Evolutionary conservation across 768 basidiomycete genomes (phyloP), one percentile per base, ranked within the genome.

Genomic region (Pisolithus sp.): DNA sequence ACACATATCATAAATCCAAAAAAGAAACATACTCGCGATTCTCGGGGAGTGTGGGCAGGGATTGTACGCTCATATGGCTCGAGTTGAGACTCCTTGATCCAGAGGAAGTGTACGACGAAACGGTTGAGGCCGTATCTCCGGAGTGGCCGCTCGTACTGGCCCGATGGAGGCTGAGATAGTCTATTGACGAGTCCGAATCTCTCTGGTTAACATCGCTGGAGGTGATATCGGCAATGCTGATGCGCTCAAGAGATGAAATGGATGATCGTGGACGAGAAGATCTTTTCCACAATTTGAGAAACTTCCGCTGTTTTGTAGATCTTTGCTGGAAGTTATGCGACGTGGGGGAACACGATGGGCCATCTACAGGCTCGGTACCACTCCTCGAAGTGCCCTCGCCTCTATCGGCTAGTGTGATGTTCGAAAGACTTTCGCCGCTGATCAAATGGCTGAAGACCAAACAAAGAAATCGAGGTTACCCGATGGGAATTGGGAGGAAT

Each of bases 1-100:
- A 7, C 5, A n/a, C 5, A 31, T 48, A 38, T 50, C 49, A 50
- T 20, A 65, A 26, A 2, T 65, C 64, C 48, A 65, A 46, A 30
- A 65, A 65, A 15, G 64, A 65, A 13, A 65, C 53, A 49, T 58
- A 64, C 34, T 65, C 60, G 40, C 7, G 43, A 20, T 53, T 51
- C 42, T 66, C 58, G 12, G 44, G 40, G n/a, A 57, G 43, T 13
- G 49, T 43, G 2, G 56, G 40, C 18, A 47, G 5, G 10, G 53
- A 34, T n/a, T 34, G 46, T 34, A 17, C 24, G 15, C 50, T 48
- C 20, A 36, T 18, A 18, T 47, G 46, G 6, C 26, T 47, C 12
- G 46, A 47, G 31, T 9, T 3, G 30, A 38, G 13, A 23, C 42
- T 43, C 23, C 42, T 15, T 15, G 42, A 43, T 3, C 10, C 23